Evolutionary conservation across 495 filamentous ascomycete species (phyloP), one percentile per base, ranked within the genome.

Genomic region (Delitschia confertaspora): DNA sequence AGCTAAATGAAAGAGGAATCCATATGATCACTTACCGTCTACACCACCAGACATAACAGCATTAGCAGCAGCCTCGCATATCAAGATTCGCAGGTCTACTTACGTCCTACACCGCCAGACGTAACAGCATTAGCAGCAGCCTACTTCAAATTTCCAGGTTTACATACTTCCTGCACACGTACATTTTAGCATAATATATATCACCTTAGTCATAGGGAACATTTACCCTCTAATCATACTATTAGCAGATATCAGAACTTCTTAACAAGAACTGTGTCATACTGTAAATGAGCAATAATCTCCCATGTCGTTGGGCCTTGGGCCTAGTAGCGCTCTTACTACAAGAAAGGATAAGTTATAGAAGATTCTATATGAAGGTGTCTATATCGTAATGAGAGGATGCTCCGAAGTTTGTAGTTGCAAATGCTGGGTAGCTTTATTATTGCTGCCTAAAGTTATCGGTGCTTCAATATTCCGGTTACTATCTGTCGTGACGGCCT

Each of bases 151-250:
- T 34, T 34, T 13, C 7, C 13, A 34, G 32, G 32, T 13, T 17
- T 34, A 34, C 32, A 14, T 34, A 34, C 32, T 5, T 5, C 6
- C 32, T 34, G 18, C 13, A 34, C 32, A n/a, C 41, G 33, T 24
- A 14, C 36, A 26, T 39, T 16, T 35, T 44, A 44, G 30, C 10
- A 24, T 44, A n/a, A 34, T 25, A 23, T n/a, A 44, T 29, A 19
- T 25, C 19, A 22, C 33, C 41, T 44, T 44, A 44, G 30, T n/a
- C n/a, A n/a, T 32, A 13, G 3, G 3, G 10, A 32, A 32, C 13
- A 16, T 16, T 3, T 32, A 32, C 30, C 17, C 3, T 32, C 30
- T 32, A 32, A 32, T 32, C 17, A 10, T 32, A 11, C 9, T 32
- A 10, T 32, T 32, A 32, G 30, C 30, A 13, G 10, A 32, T 13